phyloP scores from a whole-genome alignment of 768 basidiomycete species.

The Leccinum incarnatum region DNA sequence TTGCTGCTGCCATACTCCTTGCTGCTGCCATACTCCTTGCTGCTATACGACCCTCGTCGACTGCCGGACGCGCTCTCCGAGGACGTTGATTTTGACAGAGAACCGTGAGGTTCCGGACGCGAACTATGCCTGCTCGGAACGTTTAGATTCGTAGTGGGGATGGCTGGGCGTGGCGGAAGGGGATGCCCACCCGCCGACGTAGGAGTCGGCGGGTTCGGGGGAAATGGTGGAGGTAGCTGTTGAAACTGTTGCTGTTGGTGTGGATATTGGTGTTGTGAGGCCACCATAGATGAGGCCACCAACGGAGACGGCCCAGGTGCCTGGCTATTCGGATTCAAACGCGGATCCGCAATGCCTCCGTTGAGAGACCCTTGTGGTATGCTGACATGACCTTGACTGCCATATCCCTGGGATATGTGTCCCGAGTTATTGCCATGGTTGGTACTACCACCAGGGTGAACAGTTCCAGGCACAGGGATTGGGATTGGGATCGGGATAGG shows the following conservation, averaged over 20 bases:
- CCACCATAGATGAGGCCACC: background rate
- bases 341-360: background rate
- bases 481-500: background rate
- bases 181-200: background rate
- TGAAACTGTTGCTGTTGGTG: background rate
- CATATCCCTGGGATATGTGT: slow-evolving; percentile 1
- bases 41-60: slow-evolving; percentile 18
- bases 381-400: slow-evolving; percentile 4
- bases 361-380: slow-evolving; percentile 1
- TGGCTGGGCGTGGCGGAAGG: slow-evolving; percentile 22
- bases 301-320: background rate
- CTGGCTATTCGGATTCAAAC: slow-evolving; percentile 5
- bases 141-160: accelerated
- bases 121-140: slow-evolving; percentile 5
- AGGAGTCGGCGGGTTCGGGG: background rate
- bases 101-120: slow-evolving; percentile 21
- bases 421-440: background rate
- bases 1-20: background rate
- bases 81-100: slow-evolving; percentile 16
- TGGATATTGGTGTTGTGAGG: background rate
- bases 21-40: background rate
- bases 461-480: background rate
- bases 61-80: slow-evolving; percentile 9
- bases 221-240: background rate
- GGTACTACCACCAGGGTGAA: background rate